Base-by-base conservation (phyloP, 2,329 filamentous ascomycete genomes). In the Trichoderma sp. region DNA sequence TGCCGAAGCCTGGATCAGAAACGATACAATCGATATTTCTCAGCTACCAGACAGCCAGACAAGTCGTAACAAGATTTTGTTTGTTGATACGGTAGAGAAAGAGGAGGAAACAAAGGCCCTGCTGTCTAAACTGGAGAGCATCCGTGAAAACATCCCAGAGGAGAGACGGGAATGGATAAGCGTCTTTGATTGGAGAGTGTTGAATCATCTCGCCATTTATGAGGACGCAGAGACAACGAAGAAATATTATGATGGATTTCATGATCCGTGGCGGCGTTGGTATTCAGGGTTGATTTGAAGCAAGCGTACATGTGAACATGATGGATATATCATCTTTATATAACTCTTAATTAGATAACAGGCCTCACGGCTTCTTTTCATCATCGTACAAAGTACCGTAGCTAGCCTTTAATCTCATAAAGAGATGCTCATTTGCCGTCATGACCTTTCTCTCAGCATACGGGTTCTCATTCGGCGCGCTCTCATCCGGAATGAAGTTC, bases 381-480 rank as follows among this genome's bases (percentile, higher is more conserved):
- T 85, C 84, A 41, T 85, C 82, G 79, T 92, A 92, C 78, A 92
- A 76, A 27, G 87, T 84, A 9, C 88, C 80, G 80, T 93, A 93
- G 9, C 87, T 92, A 24, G 88, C 90, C 76, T 85, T 88, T 71
- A 93, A 82, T 73, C 91, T 85, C 86, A 90, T 91, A 78, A 88
- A 86, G 75, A 93, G 81, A 81, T 93, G 91, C 81, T 93, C 90
- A 78, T 89, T 86, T 2, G 91, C 91, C 1, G 91, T 93, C 81
- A 93, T 82, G 2, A 90, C 88, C 81, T 87, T 89, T 68, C 86
- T 86, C 78, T 88, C 86, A 0, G 86, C 86, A 79, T 88, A 87
- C 2, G 87, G 87, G 71, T 89, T 89, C 50, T 79, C 80, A 59
- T 83, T 82, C 0, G 79, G 76, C 11, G 79, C 77, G 29, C 79